Evolutionary conservation across 768 basidiomycete species (phyloP), one percentile per base, ranked within the genome.

Genomic region (Russula virescens): DNA sequence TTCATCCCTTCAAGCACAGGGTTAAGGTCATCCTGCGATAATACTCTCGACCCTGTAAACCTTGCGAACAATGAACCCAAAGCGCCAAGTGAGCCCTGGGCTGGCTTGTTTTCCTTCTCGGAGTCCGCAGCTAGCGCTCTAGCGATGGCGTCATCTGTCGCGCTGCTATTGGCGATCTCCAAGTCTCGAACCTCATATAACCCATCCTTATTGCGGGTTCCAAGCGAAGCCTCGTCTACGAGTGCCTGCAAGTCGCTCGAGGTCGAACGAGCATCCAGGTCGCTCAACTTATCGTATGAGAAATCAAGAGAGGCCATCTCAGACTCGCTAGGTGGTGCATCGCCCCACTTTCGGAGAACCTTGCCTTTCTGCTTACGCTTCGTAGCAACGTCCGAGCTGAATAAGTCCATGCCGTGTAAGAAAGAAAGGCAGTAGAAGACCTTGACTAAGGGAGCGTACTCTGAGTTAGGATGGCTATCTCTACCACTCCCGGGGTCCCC

Each of bases 301-400:
- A 91, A 98, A 74, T 99, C 94, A 57, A 98, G 81, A 46, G 89
- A 86, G 6, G 88, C 92, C 91, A 98, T 96, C 66, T 98, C 97
- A 18, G 81, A 80, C 66, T 92, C 91, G 11, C 85, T 87, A 4
- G 89, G 87, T 1, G 81, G 80, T 66, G 86, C 82, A 69, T 96
- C 85, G 25, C 87, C 93, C 97, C 97, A 99, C 75, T 94, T 98
- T 34, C 97, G 86, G 73, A 88, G 88, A 3, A 81, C 72, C 59
- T 88, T 86, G 0, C 79, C 70, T 68, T 87, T 89, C 65, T 80
- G 78, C 68, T 85, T 89, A 55, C 67, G 69, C 40, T 75, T 74
- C 42, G 67, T 71, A 28, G 77, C 66, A 19, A 81, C 80, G 69
- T 86, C 88, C 55, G 90, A 86, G 71, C 83, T 88, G 43, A 43